Percentiles rank a stretch among this genome's conserved stretches.
Conservation (phyloP, 257 asterid species). For the Prunella vulgaris region DNA sequence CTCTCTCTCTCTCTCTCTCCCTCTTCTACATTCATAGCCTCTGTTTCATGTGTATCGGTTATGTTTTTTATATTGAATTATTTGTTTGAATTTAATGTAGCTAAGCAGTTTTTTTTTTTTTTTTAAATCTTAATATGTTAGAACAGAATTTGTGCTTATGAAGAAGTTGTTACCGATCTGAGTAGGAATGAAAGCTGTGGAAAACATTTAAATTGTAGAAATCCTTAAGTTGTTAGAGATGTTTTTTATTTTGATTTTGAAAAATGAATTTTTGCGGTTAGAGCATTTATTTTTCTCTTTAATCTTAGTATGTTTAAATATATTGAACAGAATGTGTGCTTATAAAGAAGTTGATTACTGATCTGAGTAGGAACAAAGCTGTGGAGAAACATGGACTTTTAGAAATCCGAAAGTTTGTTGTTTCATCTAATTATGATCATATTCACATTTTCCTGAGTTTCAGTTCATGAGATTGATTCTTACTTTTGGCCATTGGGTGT, state of each 20-base stretch:
- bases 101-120: too few relatives aligned
- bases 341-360: neutral
- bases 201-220: too few relatives aligned
- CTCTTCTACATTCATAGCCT: neutral
- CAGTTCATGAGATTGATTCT: conserved; percentile 3
- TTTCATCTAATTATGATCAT: too few relatives aligned
- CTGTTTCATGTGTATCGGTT: neutral
- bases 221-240: too few relatives aligned
- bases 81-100: neutral
- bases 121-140: too few relatives aligned
- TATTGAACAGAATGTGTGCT: neutral
- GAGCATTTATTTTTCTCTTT: neutral
- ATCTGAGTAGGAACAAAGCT: neutral
- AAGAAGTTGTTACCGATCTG: too few relatives aligned
- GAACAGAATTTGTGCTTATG: too few relatives aligned
- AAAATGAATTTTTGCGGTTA: too few relatives aligned
- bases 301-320: neutral
- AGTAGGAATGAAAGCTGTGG: too few relatives aligned
- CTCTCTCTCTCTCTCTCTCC: conserved; percentile 23
- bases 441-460: neutral
- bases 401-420: neutral
- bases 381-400: neutral
- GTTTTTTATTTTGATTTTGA: too few relatives aligned
- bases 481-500: conserved; percentile 12
- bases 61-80: neutral